phyloP scores from a whole-genome alignment of 306 rosid species.

The Sphenostylis stenocarpa region DNA sequence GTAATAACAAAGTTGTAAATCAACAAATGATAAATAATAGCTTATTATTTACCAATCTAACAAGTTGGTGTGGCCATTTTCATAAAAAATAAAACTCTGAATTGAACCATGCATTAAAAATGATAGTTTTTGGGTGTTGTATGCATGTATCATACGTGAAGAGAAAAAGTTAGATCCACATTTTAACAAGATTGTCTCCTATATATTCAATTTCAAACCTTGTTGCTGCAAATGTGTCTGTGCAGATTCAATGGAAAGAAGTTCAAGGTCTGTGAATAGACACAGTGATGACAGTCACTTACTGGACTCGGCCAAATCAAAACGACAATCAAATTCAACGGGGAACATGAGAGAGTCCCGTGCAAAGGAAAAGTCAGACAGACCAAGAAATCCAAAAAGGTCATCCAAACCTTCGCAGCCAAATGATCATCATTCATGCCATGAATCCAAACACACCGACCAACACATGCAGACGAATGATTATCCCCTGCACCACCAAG shows the following conservation, averaged over 20 bases:
- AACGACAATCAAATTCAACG: conserved; percentile 42
- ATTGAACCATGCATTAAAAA: too few relatives aligned
- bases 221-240: not conserved
- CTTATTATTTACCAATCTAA: not conserved
- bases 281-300: conserved; percentile 30
- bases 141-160: too few relatives aligned
- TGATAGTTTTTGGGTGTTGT: too few relatives aligned
- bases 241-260: conserved; percentile 41
- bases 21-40: not conserved
- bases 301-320: conserved; percentile 47
- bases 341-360: conserved; percentile 47
- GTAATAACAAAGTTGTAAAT: not conserved
- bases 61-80: not conserved
- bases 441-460: conserved; percentile 23
- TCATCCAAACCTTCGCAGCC: conserved; percentile 40
- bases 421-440: conserved; percentile 43
- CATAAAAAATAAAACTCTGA: too few relatives aligned
- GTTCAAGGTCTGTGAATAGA: conserved; percentile 16
- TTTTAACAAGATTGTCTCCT: too few relatives aligned
- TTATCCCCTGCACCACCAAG: conserved; percentile 33
- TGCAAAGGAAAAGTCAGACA: conserved; percentile 58
- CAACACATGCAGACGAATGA: conserved; percentile 1
- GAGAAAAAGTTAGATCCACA: too few relatives aligned
- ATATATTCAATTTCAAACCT: not conserved
- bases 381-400: conserved; percentile 41